Percentiles rank a stretch among this genome's conserved stretches.
Evolutionary conservation across 2,329 filamentous ascomycete genomes (phyloP).

Genomic region (Knoxdaviesia capensis): DNA sequence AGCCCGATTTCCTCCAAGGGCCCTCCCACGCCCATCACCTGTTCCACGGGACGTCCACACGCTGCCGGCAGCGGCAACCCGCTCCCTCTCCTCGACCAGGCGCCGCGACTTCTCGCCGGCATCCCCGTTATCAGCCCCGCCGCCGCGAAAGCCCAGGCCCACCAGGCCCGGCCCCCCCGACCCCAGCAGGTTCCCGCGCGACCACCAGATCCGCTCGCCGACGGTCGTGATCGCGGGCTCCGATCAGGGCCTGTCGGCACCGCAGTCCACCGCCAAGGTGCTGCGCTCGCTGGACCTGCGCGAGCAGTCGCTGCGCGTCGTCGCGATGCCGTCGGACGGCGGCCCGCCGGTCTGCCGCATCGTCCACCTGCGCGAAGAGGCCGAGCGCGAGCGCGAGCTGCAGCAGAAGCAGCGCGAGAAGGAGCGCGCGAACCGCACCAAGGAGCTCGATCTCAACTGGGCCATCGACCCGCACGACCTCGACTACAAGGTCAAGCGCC

Average conservation of each 20-base stretch:
- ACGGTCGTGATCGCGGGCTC: slow-evolving; percentile 20
- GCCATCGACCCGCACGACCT: slow-evolving; percentile 61
- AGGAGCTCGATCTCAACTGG: slow-evolving; percentile 85
- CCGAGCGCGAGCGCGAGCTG: slow-evolving; percentile 18
- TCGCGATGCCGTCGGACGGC: slow-evolving; percentile 15
- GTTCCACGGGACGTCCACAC: too few species aligned
- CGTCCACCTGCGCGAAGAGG: slow-evolving; percentile 33
- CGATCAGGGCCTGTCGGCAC: slow-evolving; percentile 17
- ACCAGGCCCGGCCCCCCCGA: neutral
- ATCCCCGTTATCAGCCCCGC: too few species aligned
- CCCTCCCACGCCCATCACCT: too few species aligned
- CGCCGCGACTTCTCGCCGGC: too few species aligned
- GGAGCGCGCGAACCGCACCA: slow-evolving; percentile 25
- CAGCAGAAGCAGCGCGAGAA: slow-evolving; percentile 24
- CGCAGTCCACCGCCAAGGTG: slow-evolving; percentile 17
- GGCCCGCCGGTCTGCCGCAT: slow-evolving; percentile 43
- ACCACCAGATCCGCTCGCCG: slow-evolving; percentile 23
- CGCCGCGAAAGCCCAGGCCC: too few species aligned
- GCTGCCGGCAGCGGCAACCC: too few species aligned
- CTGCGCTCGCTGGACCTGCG: slow-evolving; percentile 17
- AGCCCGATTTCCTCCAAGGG: too few species aligned
- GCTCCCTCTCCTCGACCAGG: too few species aligned
- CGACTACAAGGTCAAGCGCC: slow-evolving; percentile 44
- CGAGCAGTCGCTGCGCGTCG: slow-evolving; percentile 19
- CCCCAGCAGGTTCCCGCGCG: slow-evolving; percentile 12